Percentiles rank a stretch among this genome's conserved stretches.
These are phyloP conservation scores for Fonsecaea pugnacius DNA, from an alignment of 2,329 filamentous ascomycete genomes.

Conservation along the genomic window DNA sequence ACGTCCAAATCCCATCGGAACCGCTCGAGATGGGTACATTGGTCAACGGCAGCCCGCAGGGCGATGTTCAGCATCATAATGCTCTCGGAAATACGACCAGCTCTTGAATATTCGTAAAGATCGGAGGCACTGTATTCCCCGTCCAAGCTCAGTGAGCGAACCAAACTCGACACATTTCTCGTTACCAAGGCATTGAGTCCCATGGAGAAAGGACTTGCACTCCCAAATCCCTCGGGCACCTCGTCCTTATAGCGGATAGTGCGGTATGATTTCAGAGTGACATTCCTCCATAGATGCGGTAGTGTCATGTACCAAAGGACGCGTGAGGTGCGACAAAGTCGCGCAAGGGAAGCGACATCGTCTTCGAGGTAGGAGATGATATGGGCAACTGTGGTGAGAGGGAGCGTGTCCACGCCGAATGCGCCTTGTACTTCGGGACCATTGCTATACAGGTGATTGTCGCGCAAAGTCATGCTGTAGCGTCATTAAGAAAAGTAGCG, in stretches of 20 bases:
- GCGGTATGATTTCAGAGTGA: slow-evolving; percentile 62
- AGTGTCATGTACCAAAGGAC: slow-evolving; percentile 68
- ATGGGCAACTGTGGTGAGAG: slow-evolving; percentile 62
- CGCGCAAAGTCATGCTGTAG: slow-evolving; percentile 30
- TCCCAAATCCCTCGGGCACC: slow-evolving; percentile 64
- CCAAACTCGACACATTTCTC: slow-evolving; percentile 57
- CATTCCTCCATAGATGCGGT: slow-evolving; percentile 62
- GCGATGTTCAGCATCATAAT: slow-evolving; percentile 67
- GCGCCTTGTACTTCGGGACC: slow-evolving; percentile 32
- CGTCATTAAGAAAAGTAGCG: slow-evolving; percentile 20
- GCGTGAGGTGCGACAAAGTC: slow-evolving; percentile 63
- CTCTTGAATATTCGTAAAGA: slow-evolving; percentile 62
- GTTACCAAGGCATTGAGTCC: slow-evolving; percentile 66
- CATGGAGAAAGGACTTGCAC: slow-evolving; percentile 66
- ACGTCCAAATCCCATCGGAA: slow-evolving; percentile 67
- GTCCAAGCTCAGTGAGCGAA: slow-evolving; percentile 57
- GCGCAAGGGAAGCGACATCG: slow-evolving; percentile 61
- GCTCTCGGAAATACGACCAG: slow-evolving; percentile 65
- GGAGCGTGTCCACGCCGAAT: slow-evolving; percentile 45
- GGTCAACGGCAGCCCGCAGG: slow-evolving; percentile 62
- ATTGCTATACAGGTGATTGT: slow-evolving; percentile 30
- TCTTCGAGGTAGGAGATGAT: slow-evolving; percentile 63
- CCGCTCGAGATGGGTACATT: slow-evolving; percentile 59
- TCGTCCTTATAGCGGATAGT: slow-evolving; percentile 63
- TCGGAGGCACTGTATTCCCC: slow-evolving; percentile 60